A percentile compares a stretch with the other conserved stretches of the same genome.
phyloP scores from a whole-genome alignment of 176 grass and related monocot species.

The Tuctoria greenei region DNA sequence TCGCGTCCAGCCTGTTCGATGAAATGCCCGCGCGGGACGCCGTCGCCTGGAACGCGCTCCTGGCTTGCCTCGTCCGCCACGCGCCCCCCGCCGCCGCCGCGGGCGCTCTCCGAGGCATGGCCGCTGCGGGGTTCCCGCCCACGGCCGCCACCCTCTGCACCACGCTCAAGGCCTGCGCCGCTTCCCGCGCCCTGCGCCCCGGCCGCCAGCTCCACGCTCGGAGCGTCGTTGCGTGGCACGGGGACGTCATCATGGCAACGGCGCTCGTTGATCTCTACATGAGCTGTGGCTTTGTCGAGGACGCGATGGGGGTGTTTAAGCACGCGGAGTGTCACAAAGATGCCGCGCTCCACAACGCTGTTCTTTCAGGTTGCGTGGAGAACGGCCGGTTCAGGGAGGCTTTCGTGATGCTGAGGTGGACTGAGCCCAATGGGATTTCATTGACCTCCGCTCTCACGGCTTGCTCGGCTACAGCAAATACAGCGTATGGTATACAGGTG shows the following conservation, averaged over 20 bases:
- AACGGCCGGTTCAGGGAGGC: constrained; percentile 45
- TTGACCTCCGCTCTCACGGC: constrained; percentile 54
- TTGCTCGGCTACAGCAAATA: constrained; percentile 42
- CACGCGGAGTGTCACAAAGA: constrained; percentile 40
- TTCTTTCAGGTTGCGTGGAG: constrained; percentile 53
- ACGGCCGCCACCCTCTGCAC: constrained; percentile 52
- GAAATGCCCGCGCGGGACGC: constrained; percentile 55
- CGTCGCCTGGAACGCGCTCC: constrained; percentile 64
- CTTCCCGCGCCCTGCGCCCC: constrained; percentile 11
- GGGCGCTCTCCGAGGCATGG: background rate
- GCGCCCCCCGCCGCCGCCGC: background rate
- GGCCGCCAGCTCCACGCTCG: constrained; percentile 55
- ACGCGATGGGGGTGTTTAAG: constrained; percentile 40
- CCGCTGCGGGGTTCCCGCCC: constrained; percentile 16
- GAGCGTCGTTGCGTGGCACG: constrained; percentile 25
- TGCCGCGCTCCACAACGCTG: constrained; percentile 41
- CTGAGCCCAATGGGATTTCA: constrained; percentile 31
- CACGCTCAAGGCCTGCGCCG: constrained; percentile 51
- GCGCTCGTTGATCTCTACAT: constrained; percentile 47
- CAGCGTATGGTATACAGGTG: constrained; percentile 41
- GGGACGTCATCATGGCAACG: constrained; percentile 41
- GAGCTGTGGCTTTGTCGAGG: constrained; percentile 48
- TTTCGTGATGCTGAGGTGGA: constrained; percentile 37
- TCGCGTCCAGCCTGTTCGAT: constrained; percentile 54
- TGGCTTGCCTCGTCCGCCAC: constrained; percentile 51